Conservation (phyloP, 2,329 filamentous ascomycete species). For the Colletotrichum godetiae region DNA sequence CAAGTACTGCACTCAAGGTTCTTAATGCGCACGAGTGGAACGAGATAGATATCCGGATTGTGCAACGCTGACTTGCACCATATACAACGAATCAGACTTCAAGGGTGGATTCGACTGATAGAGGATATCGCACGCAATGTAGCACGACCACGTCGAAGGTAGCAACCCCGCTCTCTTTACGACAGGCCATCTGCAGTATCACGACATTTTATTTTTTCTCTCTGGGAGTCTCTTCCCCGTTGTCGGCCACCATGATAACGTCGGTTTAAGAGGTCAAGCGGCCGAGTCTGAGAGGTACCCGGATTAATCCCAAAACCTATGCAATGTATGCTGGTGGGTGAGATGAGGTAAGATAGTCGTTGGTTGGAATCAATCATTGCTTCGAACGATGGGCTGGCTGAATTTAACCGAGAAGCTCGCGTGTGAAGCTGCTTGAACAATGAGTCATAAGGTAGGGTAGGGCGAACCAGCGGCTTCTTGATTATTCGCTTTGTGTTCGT, state of each 20-base stretch:
- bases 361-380: not conserved
- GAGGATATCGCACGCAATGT: not conserved
- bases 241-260: not conserved
- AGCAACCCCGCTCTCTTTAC: not conserved
- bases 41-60: not conserved
- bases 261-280: not conserved
- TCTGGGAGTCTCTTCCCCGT: not conserved
- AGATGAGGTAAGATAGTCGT: not conserved
- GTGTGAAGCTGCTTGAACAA: not conserved
- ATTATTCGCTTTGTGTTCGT: not conserved
- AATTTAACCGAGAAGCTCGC: not conserved
- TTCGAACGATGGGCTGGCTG: not conserved
- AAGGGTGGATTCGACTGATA: constrained; percentile 5
- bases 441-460: not conserved
- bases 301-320: too few relatives aligned
- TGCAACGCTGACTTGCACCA: not conserved
- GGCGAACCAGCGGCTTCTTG: not conserved
- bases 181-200: not conserved
- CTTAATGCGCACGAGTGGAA: not conserved
- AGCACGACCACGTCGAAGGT: not conserved
- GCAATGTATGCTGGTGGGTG: not conserved
- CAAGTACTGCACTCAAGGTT: not conserved
- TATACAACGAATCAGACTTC: not conserved
- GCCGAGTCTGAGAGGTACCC: not conserved
- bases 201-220: not conserved